Evolutionary conservation across 495 filamentous ascomycete genomes (phyloP), one percentile per base, ranked within the genome.

Genomic region (Penicillium fimorum): DNA sequence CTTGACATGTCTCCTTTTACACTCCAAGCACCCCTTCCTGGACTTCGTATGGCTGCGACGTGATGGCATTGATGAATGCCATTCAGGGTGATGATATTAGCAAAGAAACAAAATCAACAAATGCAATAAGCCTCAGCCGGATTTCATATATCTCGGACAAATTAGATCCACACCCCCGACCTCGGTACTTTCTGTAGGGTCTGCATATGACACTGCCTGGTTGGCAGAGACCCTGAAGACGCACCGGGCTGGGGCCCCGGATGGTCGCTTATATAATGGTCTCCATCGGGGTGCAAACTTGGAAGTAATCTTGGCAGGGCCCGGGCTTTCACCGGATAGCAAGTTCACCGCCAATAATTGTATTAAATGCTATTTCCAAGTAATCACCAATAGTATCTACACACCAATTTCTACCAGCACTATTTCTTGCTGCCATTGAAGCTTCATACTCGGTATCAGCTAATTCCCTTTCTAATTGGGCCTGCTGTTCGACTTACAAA

Each of bases 1-100:
- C 64, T 73, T 74, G 35, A 75, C 67, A 60, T 76, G 71, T 43
- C 72, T 64, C 48, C 65, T 61, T 55, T 73, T 76, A 56, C 74
- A 76, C 56, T 71, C 66, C 30, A 66, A 46, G 33, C 74, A 76
- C 27, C 74, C 71, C 50, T 69, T 74, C 12, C 71, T 66, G 49
- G 70, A 74, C 48, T 75, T 76, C 18, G 64, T 70, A 53, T 75
- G 73, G 22, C 62, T 67, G 13, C 70, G 66, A 33, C 70, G 68
- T 10, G 61, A 63, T 11, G 64, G 64, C 66, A 69, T 69, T 33
- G 52, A 50, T 43, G 17, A 13, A 12, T 41, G 38, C 54, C 46
- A 33, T 50, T 45, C 46, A 54, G 44, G 17, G 25, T 17, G 15
- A 10, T 12, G 43, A 5, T 38, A 38, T 2, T 38, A 46, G n/a